Evolutionary conservation across 2,329 filamentous ascomycete genomes (phyloP).

Genomic region (Neocatenulostroma microsporum): DNA sequence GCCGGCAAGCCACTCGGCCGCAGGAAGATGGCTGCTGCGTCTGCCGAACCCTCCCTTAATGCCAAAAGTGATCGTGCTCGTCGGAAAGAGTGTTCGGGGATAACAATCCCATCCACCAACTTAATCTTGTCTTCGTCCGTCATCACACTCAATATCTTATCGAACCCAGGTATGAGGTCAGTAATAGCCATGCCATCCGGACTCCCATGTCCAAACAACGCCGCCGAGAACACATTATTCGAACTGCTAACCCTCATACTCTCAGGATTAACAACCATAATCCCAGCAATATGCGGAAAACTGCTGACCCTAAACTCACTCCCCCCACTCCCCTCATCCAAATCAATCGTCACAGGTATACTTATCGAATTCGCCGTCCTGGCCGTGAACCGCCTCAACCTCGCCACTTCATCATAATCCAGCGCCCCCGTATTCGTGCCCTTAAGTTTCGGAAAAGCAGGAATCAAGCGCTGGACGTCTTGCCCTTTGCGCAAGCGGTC

Average conservation of each 20-base stretch:
- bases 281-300: conserved; percentile 94
- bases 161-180: conserved; percentile 77
- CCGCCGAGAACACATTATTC: conserved; percentile 88
- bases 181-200: conserved; percentile 74
- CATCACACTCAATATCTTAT: conserved; percentile 70
- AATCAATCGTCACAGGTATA: conserved; percentile 75
- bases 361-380: conserved; percentile 67
- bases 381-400: conserved; percentile 75
- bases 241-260: conserved; percentile 78
- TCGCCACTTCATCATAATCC: conserved; percentile 67
- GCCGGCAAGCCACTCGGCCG: conserved; percentile 77
- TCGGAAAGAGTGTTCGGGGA: conserved; percentile 92
- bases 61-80: conserved; percentile 78
- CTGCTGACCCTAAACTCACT: conserved; percentile 78
- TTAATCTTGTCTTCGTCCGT: conserved; percentile 79
- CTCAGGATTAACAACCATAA: conserved; percentile 76
- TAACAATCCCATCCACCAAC: conserved; percentile 86
- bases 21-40: conserved; percentile 66
- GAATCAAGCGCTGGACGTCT: conserved; percentile 70
- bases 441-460: conserved; percentile 69
- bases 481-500: conserved; percentile 59
- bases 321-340: conserved; percentile 59
- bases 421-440: conserved; percentile 64
- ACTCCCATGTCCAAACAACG: conserved; percentile 80
- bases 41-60: conserved; percentile 71